Percentiles rank a stretch among this genome's conserved stretches.
Evolutionary conservation across 2,329 filamentous ascomycete genomes (phyloP).

Genomic region (Neofusicoccum sp.): DNA sequence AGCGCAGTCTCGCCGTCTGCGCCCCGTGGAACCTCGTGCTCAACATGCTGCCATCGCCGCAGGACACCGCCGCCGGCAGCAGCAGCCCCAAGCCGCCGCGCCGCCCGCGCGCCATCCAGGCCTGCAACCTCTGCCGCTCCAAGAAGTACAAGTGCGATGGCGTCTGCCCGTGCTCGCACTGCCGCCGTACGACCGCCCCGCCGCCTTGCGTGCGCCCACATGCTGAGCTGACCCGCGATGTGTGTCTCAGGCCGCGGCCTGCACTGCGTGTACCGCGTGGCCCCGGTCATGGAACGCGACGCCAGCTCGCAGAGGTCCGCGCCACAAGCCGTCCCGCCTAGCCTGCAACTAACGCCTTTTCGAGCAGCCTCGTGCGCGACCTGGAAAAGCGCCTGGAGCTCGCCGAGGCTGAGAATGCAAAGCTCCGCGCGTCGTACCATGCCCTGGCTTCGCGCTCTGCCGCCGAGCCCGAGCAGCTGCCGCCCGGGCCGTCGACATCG

Average conservation of each 20-base stretch:
- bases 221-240: background rate
- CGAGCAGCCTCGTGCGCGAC: conserved; percentile 38
- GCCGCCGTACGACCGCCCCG: conserved; percentile 40
- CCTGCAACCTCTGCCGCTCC: conserved; percentile 50
- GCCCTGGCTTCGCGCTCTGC: conserved; percentile 23
- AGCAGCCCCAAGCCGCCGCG: conserved; percentile 21
- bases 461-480: conserved; percentile 23
- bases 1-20: background rate
- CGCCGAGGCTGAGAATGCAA: conserved; percentile 32
- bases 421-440: conserved; percentile 20
- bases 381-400: conserved; percentile 39
- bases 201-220: background rate
- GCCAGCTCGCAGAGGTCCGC: background rate
- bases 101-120: conserved; percentile 48
- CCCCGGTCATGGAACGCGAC: conserved; percentile 16
- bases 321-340: background rate
- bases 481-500: background rate
- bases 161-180: conserved; percentile 47
- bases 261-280: conserved; percentile 24
- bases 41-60: conserved; percentile 20
- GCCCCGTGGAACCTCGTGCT: too few species aligned
- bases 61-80: conserved; percentile 16
- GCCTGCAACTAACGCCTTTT: background rate
- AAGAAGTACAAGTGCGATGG: conserved; percentile 57
- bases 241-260: conserved; percentile 18